Evolutionary conservation across 176 grass and related monocot genomes (phyloP).

Genomic region (Bonia amplexicaulis): DNA sequence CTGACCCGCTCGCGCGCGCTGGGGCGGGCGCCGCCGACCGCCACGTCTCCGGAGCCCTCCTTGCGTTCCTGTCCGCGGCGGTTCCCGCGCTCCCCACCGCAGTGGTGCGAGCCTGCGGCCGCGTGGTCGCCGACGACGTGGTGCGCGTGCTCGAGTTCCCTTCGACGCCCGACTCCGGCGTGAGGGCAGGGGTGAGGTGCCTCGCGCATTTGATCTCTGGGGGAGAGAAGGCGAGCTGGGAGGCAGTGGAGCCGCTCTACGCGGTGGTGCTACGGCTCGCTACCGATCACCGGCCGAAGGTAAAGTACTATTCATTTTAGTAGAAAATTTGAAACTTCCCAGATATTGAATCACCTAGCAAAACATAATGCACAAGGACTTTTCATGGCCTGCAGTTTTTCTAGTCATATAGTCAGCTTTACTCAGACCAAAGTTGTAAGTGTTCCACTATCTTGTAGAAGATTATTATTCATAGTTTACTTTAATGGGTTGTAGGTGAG

Average conservation of each 20-base stretch:
- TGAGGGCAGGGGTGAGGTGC: constrained; percentile 77
- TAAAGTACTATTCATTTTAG: neutral
- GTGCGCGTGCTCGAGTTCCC: constrained; percentile 61
- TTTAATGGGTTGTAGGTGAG: constrained; percentile 59
- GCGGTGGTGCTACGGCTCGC: constrained; percentile 46
- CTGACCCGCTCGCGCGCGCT: constrained; percentile 52
- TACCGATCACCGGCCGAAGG: constrained; percentile 61
- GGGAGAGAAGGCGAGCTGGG: constrained; percentile 69
- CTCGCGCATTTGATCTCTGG: constrained; percentile 57
- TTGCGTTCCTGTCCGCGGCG: constrained; percentile 58
- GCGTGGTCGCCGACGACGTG: constrained; percentile 50
- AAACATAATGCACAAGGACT: neutral
- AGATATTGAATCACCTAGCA: neutral
- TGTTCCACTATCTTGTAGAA: neutral
- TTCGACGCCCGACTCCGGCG: constrained; percentile 47
- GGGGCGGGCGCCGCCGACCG: constrained; percentile 38
- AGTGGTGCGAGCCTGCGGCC: constrained; percentile 40
- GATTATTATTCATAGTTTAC: constrained; percentile 2
- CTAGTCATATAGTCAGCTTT: neutral
- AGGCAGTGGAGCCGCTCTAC: constrained; percentile 46
- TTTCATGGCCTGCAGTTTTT: neutral
- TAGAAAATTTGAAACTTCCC: neutral
- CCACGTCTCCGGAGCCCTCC: constrained; percentile 46
- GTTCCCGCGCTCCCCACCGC: constrained; percentile 45
- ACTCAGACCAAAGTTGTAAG: neutral